Conservation (phyloP, 169 alveolate genomes). For the Plasmodium ovale region DNA sequence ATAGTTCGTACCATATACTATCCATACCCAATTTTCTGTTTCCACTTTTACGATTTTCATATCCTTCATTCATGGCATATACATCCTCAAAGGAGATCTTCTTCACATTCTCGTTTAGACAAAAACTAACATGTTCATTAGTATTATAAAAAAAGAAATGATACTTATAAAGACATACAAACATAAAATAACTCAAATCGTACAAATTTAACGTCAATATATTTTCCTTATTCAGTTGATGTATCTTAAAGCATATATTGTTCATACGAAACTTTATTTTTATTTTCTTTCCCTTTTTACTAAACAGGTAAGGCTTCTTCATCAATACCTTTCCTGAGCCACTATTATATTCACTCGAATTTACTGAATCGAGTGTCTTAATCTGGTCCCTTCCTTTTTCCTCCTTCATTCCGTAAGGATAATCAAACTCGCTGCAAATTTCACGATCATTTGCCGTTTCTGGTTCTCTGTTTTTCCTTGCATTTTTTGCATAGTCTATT, state of each 20-base stretch:
- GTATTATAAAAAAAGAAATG: slow-evolving; percentile 40
- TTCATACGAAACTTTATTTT: slow-evolving; percentile 18
- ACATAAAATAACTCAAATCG: slow-evolving; percentile 57
- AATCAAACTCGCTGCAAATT: too few relatives aligned
- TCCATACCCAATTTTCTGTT: slow-evolving; percentile 9
- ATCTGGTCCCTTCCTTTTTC: too few relatives aligned
- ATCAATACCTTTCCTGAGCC: neutral
- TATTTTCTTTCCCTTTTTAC: slow-evolving; percentile 37
- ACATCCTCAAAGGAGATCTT: slow-evolving; percentile 31
- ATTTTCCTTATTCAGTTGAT: slow-evolving; percentile 62
- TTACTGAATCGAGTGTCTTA: neutral
- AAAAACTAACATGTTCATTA: slow-evolving; percentile 38
- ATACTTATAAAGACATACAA: slow-evolving; percentile 50
- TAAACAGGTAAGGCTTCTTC: slow-evolving; percentile 3
- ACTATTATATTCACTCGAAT: neutral
- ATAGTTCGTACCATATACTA: slow-evolving; percentile 33
- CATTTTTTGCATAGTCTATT: too few relatives aligned
- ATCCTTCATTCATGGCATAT: neutral
- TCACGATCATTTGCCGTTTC: too few relatives aligned
- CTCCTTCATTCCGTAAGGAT: too few relatives aligned
- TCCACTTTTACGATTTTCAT: neutral
- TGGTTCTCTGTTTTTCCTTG: too few relatives aligned
- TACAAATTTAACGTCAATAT: slow-evolving; percentile 63
- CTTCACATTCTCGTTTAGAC: slow-evolving; percentile 36
- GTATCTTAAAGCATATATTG: slow-evolving; percentile 53